Base-by-base conservation (phyloP, 2,329 filamentous ascomycete genomes). In the Ceratocystis harringtonii region DNA sequence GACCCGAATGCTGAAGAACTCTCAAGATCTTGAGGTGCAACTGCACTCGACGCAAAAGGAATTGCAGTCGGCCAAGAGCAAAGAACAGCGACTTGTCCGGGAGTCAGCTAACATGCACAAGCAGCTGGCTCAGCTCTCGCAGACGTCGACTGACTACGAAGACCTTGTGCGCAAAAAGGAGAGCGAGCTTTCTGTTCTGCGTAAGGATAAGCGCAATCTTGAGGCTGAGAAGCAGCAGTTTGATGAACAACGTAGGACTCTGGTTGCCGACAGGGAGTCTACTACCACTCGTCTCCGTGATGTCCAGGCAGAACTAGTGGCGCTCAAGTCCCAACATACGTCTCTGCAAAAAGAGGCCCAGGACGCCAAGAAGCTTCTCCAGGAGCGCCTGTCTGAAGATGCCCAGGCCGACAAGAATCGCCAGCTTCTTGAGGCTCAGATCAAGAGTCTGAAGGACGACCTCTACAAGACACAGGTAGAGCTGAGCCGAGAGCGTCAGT, bases 61-160 rank as follows among this genome's bases (percentile, higher is more conserved):
- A 67, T 79, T 96, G 0, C 84, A 91, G 64, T 79, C 82, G 8
- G 80, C 85, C 36, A 90, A 86, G 72, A 81, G 84, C 67, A 86
- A 90, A 69, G 85, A 95, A 70, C 85, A 87, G 63, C 86, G 90
- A 22, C 81, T 96, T 0, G 74, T 85, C 1, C 84, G 87, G 4
- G 92, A 99, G 72, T 95, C 95, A 70, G 83, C 85, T 12, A 85
- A 88, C 57, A 84, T 95, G 60, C 87, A 95, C 64, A 84, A 91
- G 70, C 91, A 96, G 71, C 85, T 99, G 64, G 83, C 88, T 0
- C 86, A 96, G 69, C 79, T 99, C 19, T 94, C 94, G 0, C 86
- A 90, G 61, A 96, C 92, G 0, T 96, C 92, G 0, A 95, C 91
- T 0, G 90, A 92, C 72, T 97, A 96, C 69, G 94, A 99, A 75